Evolutionary conservation across 805 yeast genomes (phyloP).

Genomic region (Brettanomyces nanus): DNA sequence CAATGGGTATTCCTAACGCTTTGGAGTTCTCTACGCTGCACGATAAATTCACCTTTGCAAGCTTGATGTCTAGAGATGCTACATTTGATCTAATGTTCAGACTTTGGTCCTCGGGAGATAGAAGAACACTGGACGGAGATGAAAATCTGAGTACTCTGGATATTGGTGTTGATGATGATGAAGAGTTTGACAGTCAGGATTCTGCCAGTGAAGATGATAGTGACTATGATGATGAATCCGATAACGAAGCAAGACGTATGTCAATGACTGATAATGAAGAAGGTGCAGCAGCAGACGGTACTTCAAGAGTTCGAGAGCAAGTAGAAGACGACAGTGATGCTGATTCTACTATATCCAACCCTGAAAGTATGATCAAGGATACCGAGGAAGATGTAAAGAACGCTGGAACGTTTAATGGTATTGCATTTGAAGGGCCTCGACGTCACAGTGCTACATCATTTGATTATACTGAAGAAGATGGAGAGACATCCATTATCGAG

Average conservation of each 20-base stretch:
- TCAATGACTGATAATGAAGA: slow-evolving; percentile 3
- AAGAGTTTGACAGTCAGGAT: slow-evolving; percentile 17
- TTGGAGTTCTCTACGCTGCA: slow-evolving; percentile 56
- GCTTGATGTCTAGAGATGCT: slow-evolving; percentile 53
- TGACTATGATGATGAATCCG: slow-evolving; percentile 4
- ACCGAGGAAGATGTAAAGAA: slow-evolving; percentile 18
- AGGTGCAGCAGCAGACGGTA: not conserved
- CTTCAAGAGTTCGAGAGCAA: not conserved
- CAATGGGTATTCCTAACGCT: slow-evolving; percentile 65
- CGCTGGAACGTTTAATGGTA: slow-evolving; percentile 28
- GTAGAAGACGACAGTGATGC: slow-evolving; percentile 17
- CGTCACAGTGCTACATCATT: slow-evolving; percentile 28
- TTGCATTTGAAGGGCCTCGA: slow-evolving; percentile 32
- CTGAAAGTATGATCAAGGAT: slow-evolving; percentile 25
- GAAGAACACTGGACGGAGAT: slow-evolving; percentile 10
- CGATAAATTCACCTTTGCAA: slow-evolving; percentile 55
- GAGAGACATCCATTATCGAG: slow-evolving; percentile 41
- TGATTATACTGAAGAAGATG: slow-evolving; percentile 34
- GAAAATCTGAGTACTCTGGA: slow-evolving; percentile 18
- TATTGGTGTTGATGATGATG: slow-evolving; percentile 20
- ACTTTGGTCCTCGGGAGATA: slow-evolving; percentile 48
- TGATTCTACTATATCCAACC: slow-evolving; percentile 23
- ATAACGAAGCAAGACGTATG: slow-evolving; percentile 3
- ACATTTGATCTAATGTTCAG: slow-evolving; percentile 43
- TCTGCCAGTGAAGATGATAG: slow-evolving; percentile 20